Base-by-base conservation (phyloP, 257 asterid species). In the Gentiana straminea region DNA sequence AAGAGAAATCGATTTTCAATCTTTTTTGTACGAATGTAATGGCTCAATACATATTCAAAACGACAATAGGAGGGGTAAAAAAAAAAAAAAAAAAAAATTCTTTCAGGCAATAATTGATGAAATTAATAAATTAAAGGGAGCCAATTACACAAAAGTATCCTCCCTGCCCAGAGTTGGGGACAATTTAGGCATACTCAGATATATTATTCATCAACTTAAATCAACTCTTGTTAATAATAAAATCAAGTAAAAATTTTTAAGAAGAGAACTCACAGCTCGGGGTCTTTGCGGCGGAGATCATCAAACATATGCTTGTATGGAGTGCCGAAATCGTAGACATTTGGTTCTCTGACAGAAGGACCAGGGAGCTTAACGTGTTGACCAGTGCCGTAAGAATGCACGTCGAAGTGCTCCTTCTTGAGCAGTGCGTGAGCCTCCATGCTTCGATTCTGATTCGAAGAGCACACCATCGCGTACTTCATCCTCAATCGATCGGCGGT, bases 291-390 rank as follows among this genome's bases (percentile, higher is more conserved):
- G 62, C 95, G 97, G 68, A 92, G 98, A 13, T 92, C 97, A 10
- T 92, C 98, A 72, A 81, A 81, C 98, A 92, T 92, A 34, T 81
- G 86, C 73, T 83, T 81, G 66, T 92, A 92, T 39, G 97, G 98
- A 39, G 95, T 92, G 5, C 98, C 98, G 69, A 92, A 92, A 62
- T 92, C 97, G 72, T 92, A 92, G 57, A 92, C 97, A 54, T 92
- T 88, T 52, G 98, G 98, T 71, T 92, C 98, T 62, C 98, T 72
- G 69, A 88, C 77, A 54, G 98, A 92, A 64, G 98, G 98, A 41
- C 98, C 98, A 49, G 98, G 98, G 35, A 88, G 95, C 86, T 92
- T 92, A 39, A 92, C 98, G 81, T 88, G 98, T 63, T 88, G 97
- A 66, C 98, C 98, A 32, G 98, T 92, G 5, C 97, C 98, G 69